Evolutionary conservation across 192 early-diverging fungal genomes (phyloP), one percentile per base, ranked within the genome.

Genomic region (Thoreauomyces humboldtii): DNA sequence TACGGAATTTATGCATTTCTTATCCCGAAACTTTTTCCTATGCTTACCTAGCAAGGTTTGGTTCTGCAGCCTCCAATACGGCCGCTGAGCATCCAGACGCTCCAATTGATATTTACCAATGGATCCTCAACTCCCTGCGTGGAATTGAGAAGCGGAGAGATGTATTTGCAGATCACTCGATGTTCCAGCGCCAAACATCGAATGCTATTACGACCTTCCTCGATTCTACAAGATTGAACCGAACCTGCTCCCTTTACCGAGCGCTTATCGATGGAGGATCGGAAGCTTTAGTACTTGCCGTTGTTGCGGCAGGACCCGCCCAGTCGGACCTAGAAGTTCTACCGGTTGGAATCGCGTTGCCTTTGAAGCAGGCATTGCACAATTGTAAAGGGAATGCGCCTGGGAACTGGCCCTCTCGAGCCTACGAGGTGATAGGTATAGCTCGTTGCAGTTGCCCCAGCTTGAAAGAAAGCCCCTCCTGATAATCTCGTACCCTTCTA

Each of bases 341-440:
- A 50, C 79, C 86, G 1, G 55, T 80, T 64, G 85, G 86, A 1
- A 69, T 87, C 21, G 68, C 73, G 4, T 25, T 88, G 4, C 79
- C 81, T 29, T 52, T 87, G 24, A 38, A 61, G 24, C 83, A 85
- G 58, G 77, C 78, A 5, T 51, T 87, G 2, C 69, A 78, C 59
- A 63, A 67, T n/a, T 84, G 80, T 65, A 74, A 80, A 17, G 65
- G 59, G 25, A 56, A 65, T 14, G 84, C 86, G 0, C 64, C 77
- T 1, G 55, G 54, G 6, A 60, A 75, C 54, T 73, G 80, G 77
- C 45, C 54, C 11, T 43, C 61, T 1, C 63, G 71, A 4, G 77
- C 73, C 0, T 82, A 83, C 22, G 62, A 61, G 11, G 70, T 88
- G 33, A 78, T 87, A 27, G n/a, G n/a, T n/a, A n/a, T n/a, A n/a